Evolutionary conservation across 768 basidiomycete genomes (phyloP), one percentile per base, ranked within the genome.

Genomic region (Russula abietina): DNA sequence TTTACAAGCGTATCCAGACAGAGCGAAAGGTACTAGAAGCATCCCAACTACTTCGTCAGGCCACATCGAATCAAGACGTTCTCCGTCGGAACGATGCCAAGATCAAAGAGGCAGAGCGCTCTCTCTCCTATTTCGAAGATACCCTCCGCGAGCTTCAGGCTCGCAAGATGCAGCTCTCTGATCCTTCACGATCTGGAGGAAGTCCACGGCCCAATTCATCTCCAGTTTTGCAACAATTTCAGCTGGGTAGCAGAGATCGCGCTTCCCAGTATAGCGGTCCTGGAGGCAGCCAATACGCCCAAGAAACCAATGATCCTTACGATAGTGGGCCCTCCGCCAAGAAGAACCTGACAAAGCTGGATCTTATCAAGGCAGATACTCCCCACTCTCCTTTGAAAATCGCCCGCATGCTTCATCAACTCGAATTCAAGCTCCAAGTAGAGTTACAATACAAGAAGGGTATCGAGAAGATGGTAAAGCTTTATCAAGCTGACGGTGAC

Each of bases 351-450:
- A 84, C 85, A 66, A 93, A 92, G 69, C 80, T 94, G 65, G 97
- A 99, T 79, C 79, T 99, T 65, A 93, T 97, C 75, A 95, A 95
- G 76, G 94, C 94, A 66, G 97, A 99, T 77, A 95, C 95, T 50
- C 95, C 96, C 17, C 85, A 96, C 71, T 94, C 93, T 22, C 89
- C 95, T 2, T 88, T 91, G 68, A 98, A 96, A 79, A 98, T 99
- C 73, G 91, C 93, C 46, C 85, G 85, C 69, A 98, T 98, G 95
- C 84, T 98, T 55, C 95, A 98, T 75, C 95, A 98, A 75, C 87
- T 99, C 65, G 95, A 98, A 76, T 99, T 98, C 84, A 99, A 99
- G 78, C 86, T 98, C 59, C 92, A 96, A 74, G 93, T 99, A 67
- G 97, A 99, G 76, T 84, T 89, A 78, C 94, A 98, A 76, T 98